Conservation (phyloP, 768 basidiomycete species). For the Amanita rubescens region DNA sequence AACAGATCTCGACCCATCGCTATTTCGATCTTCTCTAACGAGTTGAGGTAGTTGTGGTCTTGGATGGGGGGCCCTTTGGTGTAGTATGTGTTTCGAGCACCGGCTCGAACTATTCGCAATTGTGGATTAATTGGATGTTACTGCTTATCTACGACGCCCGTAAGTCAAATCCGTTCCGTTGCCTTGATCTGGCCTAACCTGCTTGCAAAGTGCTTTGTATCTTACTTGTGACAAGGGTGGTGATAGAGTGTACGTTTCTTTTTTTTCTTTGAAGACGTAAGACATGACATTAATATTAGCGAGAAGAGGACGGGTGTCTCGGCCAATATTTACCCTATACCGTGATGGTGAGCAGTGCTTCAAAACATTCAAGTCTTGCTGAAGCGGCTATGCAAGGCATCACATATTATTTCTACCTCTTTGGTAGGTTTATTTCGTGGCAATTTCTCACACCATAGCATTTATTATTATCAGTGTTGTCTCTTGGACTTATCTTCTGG, state of each 20-base stretch:
- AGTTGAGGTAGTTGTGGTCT: neutral
- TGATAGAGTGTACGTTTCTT: neutral
- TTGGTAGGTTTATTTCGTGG: neutral
- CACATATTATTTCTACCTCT: slow-evolving; percentile 2
- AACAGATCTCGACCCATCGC: neutral
- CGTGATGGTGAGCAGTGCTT: slow-evolving; percentile 1
- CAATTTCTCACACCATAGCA: neutral
- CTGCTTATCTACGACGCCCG: neutral
- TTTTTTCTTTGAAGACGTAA: too few species aligned
- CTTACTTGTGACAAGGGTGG: neutral
- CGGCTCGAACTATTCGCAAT: neutral
- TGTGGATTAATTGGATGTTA: neutral
- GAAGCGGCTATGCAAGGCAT: neutral
- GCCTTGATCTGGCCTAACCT: neutral
- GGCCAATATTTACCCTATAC: neutral
- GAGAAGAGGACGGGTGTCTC: neutral
- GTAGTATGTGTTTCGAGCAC: neutral
- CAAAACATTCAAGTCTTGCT: neutral
- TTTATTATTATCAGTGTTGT: neutral
- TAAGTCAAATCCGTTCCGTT: neutral
- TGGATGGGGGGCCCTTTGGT: neutral
- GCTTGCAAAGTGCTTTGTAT: neutral
- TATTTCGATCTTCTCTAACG: neutral
- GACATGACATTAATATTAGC: neutral
- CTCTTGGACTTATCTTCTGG: neutral